These are phyloP conservation scores for Tolypocladium ophioglossoides DNA, from an alignment of 2,329 filamentous ascomycete species.

Conservation along the genomic window DNA sequence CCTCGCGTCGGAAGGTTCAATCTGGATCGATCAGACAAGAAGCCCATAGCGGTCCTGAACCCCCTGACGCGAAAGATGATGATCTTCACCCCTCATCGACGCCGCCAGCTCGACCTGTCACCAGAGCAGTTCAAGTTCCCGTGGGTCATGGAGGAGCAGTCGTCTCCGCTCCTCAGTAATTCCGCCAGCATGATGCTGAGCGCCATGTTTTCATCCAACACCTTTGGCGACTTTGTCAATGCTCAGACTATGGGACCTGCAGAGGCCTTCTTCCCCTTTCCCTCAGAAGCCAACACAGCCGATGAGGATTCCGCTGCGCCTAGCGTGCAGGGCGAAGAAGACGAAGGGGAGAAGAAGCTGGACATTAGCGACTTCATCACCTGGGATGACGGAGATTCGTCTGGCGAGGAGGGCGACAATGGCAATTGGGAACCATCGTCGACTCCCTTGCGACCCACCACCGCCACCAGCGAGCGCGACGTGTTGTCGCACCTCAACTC, in stretches of 20 bases:
- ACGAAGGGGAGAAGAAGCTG: conserved; percentile 53
- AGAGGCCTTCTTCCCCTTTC: conserved; percentile 66
- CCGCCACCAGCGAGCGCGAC: conserved; percentile 35
- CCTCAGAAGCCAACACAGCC: conserved; percentile 45
- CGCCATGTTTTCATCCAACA: conserved; percentile 51
- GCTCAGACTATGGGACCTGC: conserved; percentile 61
- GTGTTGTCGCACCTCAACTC: conserved; percentile 49
- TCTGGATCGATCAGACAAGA: conserved; percentile 41
- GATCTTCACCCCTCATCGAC: conserved; percentile 47
- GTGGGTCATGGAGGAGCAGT: conserved; percentile 29
- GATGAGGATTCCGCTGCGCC: conserved; percentile 33
- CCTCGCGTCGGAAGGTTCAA: conserved; percentile 45
- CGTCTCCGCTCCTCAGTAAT: conserved; percentile 52
- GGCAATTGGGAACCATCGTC: conserved; percentile 38
- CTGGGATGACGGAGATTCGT: conserved; percentile 48
- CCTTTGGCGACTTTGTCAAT: conserved; percentile 46
- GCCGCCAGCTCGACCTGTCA: conserved; percentile 39
- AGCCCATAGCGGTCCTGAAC: conserved; percentile 49
- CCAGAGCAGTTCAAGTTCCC: conserved; percentile 44
- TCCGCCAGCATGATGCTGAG: conserved; percentile 71
- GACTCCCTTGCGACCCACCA: conserved; percentile 40
- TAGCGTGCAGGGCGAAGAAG: conserved; percentile 38
- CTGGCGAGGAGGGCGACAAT: conserved; percentile 48
- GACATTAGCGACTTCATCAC: conserved; percentile 65
- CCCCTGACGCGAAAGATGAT: conserved; percentile 50